Evolutionary conservation across 106 monocot genomes (phyloP).

Genomic region (Narthecium ossifragum): DNA sequence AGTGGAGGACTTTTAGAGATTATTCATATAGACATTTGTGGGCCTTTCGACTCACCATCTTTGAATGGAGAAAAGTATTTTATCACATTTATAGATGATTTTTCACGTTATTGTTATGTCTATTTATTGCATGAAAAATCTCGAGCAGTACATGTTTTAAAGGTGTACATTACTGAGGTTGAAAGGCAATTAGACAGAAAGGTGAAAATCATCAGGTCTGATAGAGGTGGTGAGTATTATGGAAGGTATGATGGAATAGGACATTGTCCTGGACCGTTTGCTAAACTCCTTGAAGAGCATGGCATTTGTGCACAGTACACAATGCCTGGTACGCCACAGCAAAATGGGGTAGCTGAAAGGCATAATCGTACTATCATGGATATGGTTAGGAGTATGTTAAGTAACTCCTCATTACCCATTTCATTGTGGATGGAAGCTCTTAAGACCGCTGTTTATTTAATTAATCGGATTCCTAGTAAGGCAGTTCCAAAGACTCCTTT

Average conservation of each 20-base stretch:
- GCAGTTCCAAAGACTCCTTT: too few relatives aligned
- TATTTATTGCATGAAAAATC: constrained; percentile 1
- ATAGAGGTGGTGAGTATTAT: neutral
- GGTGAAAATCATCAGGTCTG: neutral
- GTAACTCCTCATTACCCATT: too few relatives aligned
- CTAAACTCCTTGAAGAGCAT: neutral
- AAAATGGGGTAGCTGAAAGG: neutral
- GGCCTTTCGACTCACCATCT: too few relatives aligned
- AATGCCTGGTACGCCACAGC: neutral
- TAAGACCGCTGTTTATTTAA: too few relatives aligned
- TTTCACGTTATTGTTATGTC: neutral
- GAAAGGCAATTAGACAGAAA: neutral
- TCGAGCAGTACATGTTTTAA: neutral
- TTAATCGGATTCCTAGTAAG: too few relatives aligned
- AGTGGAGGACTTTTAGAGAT: neutral
- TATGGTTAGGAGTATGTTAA: too few relatives aligned
- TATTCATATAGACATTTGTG: neutral
- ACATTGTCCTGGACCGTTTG: neutral
- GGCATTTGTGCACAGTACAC: neutral
- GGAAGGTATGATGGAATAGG: neutral
- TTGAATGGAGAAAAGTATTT: too few relatives aligned
- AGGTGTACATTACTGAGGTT: neutral
- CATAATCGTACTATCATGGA: neutral
- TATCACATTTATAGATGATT: neutral
- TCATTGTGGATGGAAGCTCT: too few relatives aligned